These are phyloP conservation scores for Metschnikowia orientalis DNA, from an alignment of 805 yeast species.

Conservation along the genomic window DNA sequence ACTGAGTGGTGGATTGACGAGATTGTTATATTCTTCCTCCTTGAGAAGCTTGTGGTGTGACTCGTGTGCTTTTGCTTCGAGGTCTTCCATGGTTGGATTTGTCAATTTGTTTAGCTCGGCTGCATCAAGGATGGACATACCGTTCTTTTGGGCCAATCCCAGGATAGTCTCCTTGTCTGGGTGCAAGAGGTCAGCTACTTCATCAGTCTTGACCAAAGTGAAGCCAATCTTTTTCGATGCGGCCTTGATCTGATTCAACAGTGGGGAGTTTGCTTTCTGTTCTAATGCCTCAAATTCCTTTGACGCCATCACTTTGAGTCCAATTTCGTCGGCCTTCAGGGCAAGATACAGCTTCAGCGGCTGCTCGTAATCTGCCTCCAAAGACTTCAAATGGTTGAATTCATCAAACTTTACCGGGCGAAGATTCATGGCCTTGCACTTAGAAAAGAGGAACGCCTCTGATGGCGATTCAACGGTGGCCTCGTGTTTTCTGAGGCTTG, in stretches of 20 bases:
- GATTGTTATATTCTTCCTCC: constrained; percentile 8
- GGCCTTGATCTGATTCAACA: constrained; percentile 1
- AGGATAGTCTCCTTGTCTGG: constrained; percentile 13
- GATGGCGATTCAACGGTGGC: constrained; percentile 22
- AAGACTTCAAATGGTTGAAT: constrained; percentile 11
- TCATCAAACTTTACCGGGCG: constrained; percentile 19
- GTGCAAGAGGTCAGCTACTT: constrained; percentile 5
- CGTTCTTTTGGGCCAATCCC: constrained; percentile 7
- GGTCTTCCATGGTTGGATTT: constrained; percentile 21
- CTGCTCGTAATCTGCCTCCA: constrained; percentile 26
- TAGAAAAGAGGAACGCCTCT: constrained; percentile 20
- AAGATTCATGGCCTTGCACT: constrained; percentile 19
- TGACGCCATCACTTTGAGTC: constrained; percentile 28
- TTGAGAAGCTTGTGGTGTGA: constrained; percentile 13
- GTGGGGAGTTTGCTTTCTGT: constrained; percentile 12
- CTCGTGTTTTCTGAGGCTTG: constrained; percentile 13
- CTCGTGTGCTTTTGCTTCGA: constrained; percentile 13
- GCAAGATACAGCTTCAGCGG: constrained; percentile 33
- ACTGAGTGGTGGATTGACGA: constrained; percentile 10
- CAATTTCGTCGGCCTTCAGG: constrained; percentile 32
- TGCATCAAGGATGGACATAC: constrained; percentile 11
- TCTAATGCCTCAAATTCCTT: constrained; percentile 29
- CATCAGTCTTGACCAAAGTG: constrained; percentile 8
- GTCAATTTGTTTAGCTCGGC: constrained; percentile 5
- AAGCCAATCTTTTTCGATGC: constrained; percentile 9